phyloP scores from a whole-genome alignment of 257 asterid species.

The Leonotis leonurus region DNA sequence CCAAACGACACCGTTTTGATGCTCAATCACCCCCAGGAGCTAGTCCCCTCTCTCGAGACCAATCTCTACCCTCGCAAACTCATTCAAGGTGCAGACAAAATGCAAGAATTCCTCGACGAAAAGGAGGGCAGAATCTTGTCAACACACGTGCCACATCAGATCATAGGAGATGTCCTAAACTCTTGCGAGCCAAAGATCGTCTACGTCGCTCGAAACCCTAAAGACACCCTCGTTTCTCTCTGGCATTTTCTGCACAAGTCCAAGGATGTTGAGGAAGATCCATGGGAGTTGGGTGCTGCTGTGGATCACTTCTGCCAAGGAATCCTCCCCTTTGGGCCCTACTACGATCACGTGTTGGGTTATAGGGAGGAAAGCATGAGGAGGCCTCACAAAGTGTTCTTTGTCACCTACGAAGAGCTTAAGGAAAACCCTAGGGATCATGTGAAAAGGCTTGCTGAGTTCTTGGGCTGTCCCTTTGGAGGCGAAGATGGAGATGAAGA shows the following conservation, averaged over 20 bases:
- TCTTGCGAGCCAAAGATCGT: slow-evolving; percentile 35
- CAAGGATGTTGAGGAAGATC: slow-evolving; percentile 14
- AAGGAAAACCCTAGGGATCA: slow-evolving; percentile 18
- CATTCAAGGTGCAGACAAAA: background rate
- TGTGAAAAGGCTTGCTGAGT: slow-evolving; percentile 26
- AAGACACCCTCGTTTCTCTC: slow-evolving; percentile 38
- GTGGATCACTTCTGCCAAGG: slow-evolving; percentile 45
- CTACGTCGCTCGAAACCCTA: slow-evolving; percentile 43
- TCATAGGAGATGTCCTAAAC: slow-evolving; percentile 9
- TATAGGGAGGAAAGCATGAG: slow-evolving; percentile 23
- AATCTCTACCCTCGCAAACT: slow-evolving; percentile 2
- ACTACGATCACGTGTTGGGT: slow-evolving; percentile 44
- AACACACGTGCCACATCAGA: slow-evolving; percentile 42
- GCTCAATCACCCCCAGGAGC: slow-evolving; percentile 37
- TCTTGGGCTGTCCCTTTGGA: slow-evolving; percentile 40
- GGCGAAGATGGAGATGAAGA: slow-evolving; percentile 14
- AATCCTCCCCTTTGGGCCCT: slow-evolving; percentile 37
- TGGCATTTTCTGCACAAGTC: slow-evolving; percentile 35
- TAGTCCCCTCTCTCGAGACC: slow-evolving; percentile 45
- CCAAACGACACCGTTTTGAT: background rate
- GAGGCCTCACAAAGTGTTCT: slow-evolving; percentile 33
- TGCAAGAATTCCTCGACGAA: background rate
- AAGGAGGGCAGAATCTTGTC: slow-evolving; percentile 24
- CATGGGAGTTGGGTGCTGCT: slow-evolving; percentile 31
- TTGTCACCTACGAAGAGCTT: slow-evolving; percentile 38